Evolutionary conservation across 495 filamentous ascomycete species (phyloP).

Genomic region (Penicillium silybi): DNA sequence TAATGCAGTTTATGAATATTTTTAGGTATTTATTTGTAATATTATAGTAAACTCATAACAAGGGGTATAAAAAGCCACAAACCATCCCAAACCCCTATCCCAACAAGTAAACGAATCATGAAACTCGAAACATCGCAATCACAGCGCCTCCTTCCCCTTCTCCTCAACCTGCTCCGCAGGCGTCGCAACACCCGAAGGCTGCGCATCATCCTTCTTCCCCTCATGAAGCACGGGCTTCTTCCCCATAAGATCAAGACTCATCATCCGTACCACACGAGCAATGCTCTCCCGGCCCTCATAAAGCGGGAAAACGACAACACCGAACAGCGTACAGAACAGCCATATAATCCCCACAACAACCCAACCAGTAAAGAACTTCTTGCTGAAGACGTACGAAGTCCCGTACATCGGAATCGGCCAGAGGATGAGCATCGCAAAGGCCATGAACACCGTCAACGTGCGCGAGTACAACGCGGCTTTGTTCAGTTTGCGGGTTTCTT

Average conservation of each 20-base stretch:
- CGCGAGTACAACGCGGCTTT: slow-evolving; percentile 77
- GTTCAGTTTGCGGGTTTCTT: slow-evolving; percentile 65
- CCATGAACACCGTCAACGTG: slow-evolving; percentile 69
- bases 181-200: slow-evolving; percentile 29
- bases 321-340: slow-evolving; percentile 72
- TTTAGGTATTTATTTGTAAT: too few relatives aligned
- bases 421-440: slow-evolving; percentile 71
- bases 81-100: background rate
- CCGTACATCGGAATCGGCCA: slow-evolving; percentile 98
- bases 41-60: slow-evolving; percentile 8
- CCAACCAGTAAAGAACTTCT: slow-evolving; percentile 92
- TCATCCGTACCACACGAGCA: slow-evolving; percentile 56
- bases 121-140: too few relatives aligned
- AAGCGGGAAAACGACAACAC: slow-evolving; percentile 78
- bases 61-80: slow-evolving; percentile 19
- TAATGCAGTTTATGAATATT: too few relatives aligned
- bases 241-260: slow-evolving; percentile 67
- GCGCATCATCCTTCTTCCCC: slow-evolving; percentile 22
- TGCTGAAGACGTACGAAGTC: slow-evolving; percentile 79
- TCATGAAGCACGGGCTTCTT: slow-evolving; percentile 38
- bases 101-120: slow-evolving; percentile 3
- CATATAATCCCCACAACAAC: slow-evolving; percentile 80
- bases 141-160: slow-evolving; percentile 21
- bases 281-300: slow-evolving; percentile 76
- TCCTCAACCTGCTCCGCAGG: slow-evolving; percentile 27